Conservation (phyloP, 139 green algal genomes). For the Chlamydomonas sp. region DNA sequence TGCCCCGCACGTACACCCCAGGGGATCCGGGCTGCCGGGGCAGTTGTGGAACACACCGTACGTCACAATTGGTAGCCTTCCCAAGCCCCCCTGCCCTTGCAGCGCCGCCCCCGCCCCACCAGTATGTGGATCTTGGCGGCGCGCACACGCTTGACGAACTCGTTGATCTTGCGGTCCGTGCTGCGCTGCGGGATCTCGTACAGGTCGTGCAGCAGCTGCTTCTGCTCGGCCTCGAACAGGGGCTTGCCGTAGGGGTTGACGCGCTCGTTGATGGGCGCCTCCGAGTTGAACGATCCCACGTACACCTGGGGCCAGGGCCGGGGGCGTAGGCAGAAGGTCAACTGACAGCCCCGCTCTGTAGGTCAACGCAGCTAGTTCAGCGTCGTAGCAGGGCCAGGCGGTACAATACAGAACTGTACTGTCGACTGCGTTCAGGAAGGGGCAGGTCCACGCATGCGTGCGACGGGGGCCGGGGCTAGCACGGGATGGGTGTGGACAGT, state of each 20-base stretch:
- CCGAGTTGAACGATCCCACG: slow-evolving; percentile 91
- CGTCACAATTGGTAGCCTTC: neutral
- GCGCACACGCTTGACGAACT: slow-evolving; percentile 98
- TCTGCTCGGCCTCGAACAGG: slow-evolving; percentile 94
- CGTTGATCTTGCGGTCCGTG: slow-evolving; percentile 80
- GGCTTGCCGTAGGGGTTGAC: slow-evolving; percentile 77
- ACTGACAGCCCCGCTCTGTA: neutral
- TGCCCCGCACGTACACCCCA: no score
- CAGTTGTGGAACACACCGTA: no score
- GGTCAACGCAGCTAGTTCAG: neutral
- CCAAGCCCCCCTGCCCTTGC: neutral
- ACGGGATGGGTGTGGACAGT: no score
- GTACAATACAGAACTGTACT: no score
- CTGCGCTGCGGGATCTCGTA: slow-evolving; percentile 80
- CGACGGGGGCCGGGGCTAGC: no score
- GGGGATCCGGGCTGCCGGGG: no score
- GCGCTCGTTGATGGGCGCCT: slow-evolving; percentile 64
- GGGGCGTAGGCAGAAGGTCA: neutral
- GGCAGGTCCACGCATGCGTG: no score
- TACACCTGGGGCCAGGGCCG: slow-evolving; percentile 78
- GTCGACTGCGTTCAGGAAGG: no score
- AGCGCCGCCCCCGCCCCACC: slow-evolving; percentile 50
- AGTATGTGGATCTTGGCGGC: slow-evolving; percentile 93
- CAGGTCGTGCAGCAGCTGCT: slow-evolving; percentile 91
- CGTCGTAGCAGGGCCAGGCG: no score